Evolutionary conservation across 2,329 filamentous ascomycete species (phyloP).

Genomic region (Zasmidium cellare): DNA sequence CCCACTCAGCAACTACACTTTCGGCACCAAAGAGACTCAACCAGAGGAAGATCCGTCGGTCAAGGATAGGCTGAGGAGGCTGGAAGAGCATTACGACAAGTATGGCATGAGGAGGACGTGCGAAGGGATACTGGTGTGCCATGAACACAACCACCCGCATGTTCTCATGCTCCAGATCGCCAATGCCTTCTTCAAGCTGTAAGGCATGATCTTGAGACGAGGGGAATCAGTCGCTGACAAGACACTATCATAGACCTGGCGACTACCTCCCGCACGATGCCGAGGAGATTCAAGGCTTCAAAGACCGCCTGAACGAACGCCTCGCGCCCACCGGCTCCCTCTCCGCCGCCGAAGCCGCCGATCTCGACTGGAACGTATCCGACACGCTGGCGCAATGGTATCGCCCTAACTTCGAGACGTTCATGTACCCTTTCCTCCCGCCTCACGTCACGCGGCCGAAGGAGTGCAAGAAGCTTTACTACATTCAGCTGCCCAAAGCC

Average conservation of each 20-base stretch:
- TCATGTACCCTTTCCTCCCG: conserved; percentile 98
- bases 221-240: not conserved
- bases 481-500: conserved; percentile 88
- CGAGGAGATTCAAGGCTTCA: conserved; percentile 94
- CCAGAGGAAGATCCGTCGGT: conserved; percentile 97
- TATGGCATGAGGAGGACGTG: conserved; percentile 97
- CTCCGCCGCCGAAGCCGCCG: conserved; percentile 65
- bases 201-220: conserved; percentile 27
- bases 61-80: conserved; percentile 82
- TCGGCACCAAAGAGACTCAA: conserved; percentile 96
- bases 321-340: conserved; percentile 78
- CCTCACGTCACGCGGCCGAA: conserved; percentile 95
- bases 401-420: conserved; percentile 98
- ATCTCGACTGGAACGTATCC: conserved; percentile 80
- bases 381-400: conserved; percentile 98
- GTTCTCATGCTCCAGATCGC: conserved; percentile 99
- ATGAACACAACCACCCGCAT: conserved; percentile 98
- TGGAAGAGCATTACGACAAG: conserved; percentile 91
- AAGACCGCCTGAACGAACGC: conserved; percentile 85
- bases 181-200: conserved; percentile 98
- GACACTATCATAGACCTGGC: conserved; percentile 63
- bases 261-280: conserved; percentile 90
- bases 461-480: conserved; percentile 99
- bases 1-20: conserved; percentile 97
- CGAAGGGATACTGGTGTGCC: conserved; percentile 94